Conservation (phyloP, 345 rosid species). For the Eucalyptus sp. region DNA sequence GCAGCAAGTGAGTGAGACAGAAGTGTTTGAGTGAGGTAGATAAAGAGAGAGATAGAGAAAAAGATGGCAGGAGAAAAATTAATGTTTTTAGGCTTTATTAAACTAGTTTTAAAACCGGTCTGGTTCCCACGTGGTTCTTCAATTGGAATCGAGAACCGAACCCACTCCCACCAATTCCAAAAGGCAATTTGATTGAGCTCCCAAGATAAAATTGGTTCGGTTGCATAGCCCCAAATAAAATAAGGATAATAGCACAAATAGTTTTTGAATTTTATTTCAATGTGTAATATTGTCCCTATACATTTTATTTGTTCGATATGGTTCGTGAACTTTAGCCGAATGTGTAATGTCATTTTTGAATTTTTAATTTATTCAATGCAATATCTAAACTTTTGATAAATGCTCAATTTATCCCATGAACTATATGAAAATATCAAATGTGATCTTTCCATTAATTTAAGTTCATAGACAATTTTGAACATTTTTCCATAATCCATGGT, state of each 20-base stretch:
- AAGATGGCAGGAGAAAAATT: background rate
- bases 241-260: background rate
- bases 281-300: no score
- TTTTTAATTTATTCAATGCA: no score
- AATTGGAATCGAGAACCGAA: rapidly evolving
- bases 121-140: rapidly evolving
- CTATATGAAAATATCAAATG: background rate
- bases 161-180: background rate
- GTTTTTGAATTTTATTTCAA: no score
- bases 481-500: background rate
- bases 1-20: background rate
- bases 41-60: background rate
- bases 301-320: rapidly evolving
- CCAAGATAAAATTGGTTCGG: rapidly evolving
- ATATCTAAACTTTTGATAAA: no score
- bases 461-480: no score
- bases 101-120: rapidly evolving
- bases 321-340: no score
- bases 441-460: no score
- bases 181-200: rapidly evolving
- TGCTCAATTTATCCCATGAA: background rate
- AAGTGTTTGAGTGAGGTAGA: background rate
- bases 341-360: background rate
- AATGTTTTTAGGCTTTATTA: background rate
- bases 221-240: background rate